phyloP scores from a whole-genome alignment of 352 stramenopile species.

The Phytophthora crassamura region DNA sequence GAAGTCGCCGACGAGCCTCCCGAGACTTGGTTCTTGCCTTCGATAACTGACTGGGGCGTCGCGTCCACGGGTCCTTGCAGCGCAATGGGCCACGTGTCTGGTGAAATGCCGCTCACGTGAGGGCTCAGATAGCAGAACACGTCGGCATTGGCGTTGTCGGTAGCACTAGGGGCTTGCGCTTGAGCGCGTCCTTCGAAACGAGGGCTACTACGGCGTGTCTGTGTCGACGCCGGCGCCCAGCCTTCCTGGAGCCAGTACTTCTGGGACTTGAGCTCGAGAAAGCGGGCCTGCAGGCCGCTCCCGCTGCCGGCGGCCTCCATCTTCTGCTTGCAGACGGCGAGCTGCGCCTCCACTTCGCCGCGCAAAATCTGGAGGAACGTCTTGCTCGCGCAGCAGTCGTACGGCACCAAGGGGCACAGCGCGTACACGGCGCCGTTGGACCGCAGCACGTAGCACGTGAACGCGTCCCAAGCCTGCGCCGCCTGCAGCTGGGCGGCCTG shows the following conservation, averaged over 20 bases:
- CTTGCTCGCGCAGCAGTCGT: slow-evolving; percentile 54
- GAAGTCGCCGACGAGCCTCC: slow-evolving; percentile 57
- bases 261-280: slow-evolving; percentile 81
- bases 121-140: slow-evolving; percentile 55
- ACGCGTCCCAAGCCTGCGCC: slow-evolving; percentile 64
- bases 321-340: slow-evolving; percentile 61
- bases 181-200: slow-evolving; percentile 21
- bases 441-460: slow-evolving; percentile 79
- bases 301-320: slow-evolving; percentile 17
- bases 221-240: slow-evolving; percentile 44
- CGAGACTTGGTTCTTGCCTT: slow-evolving; percentile 54
- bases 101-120: slow-evolving; percentile 75
- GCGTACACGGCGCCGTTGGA: slow-evolving; percentile 76
- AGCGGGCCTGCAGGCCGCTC: slow-evolving; percentile 36
- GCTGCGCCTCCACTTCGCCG: slow-evolving; percentile 67
- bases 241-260: slow-evolving; percentile 85
- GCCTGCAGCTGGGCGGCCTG: slow-evolving; percentile 29
- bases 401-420: slow-evolving; percentile 75
- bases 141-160: slow-evolving; percentile 25
- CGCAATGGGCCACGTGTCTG: slow-evolving; percentile 78
- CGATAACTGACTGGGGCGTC: slow-evolving; percentile 61
- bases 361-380: slow-evolving; percentile 57
- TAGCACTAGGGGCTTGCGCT: not conserved
- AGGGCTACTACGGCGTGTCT: slow-evolving; percentile 10
- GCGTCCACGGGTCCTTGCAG: slow-evolving; percentile 72